A percentile compares a stretch with the other conserved stretches of the same genome.
Conservation (phyloP, 148 eudicot genomes). For the Linanthus parryae region DNA sequence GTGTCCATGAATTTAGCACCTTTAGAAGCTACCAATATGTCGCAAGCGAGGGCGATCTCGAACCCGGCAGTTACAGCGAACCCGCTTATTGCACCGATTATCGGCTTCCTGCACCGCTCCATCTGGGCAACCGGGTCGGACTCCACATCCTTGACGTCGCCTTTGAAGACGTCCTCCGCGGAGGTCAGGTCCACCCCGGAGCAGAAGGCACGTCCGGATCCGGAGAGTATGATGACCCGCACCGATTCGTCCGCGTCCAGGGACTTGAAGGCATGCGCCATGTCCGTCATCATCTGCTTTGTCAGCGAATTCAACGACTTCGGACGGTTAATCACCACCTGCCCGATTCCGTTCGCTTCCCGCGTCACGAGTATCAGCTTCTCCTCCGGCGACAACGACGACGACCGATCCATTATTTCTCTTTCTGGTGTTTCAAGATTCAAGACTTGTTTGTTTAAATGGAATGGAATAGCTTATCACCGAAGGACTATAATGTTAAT, state of each 20-base stretch:
- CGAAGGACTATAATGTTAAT: no score
- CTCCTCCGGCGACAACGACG: slow-evolving; percentile 44
- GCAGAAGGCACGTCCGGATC: slow-evolving; percentile 83
- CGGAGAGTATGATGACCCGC: slow-evolving; percentile 68
- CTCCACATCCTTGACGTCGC: slow-evolving; percentile 68
- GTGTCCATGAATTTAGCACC: slow-evolving; percentile 82
- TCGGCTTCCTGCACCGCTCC: slow-evolving; percentile 76
- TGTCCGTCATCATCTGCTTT: slow-evolving; percentile 46
- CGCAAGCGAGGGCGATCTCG: slow-evolving; percentile 94
- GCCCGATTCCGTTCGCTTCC: slow-evolving; percentile 48
- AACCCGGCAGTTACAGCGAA: slow-evolving; percentile 92
- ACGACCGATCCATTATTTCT: slow-evolving; percentile 18
- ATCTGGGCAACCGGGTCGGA: slow-evolving; percentile 75
- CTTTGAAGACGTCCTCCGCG: slow-evolving; percentile 92
- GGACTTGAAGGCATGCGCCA: slow-evolving; percentile 58
- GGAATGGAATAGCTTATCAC: no score
- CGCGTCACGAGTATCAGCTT: slow-evolving; percentile 43
- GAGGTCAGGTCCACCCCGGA: slow-evolving; percentile 87
- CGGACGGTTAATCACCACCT: slow-evolving; percentile 76
- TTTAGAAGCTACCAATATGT: slow-evolving; percentile 65
- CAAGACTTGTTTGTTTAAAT: no score
- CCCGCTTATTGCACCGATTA: slow-evolving; percentile 74
- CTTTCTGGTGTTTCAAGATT: background rate
- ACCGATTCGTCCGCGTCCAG: slow-evolving; percentile 58
- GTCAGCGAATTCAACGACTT: slow-evolving; percentile 73